phyloP scores from a whole-genome alignment of 2,329 filamentous ascomycete genomes.

The Tolypocladium ophioglossoides region DNA sequence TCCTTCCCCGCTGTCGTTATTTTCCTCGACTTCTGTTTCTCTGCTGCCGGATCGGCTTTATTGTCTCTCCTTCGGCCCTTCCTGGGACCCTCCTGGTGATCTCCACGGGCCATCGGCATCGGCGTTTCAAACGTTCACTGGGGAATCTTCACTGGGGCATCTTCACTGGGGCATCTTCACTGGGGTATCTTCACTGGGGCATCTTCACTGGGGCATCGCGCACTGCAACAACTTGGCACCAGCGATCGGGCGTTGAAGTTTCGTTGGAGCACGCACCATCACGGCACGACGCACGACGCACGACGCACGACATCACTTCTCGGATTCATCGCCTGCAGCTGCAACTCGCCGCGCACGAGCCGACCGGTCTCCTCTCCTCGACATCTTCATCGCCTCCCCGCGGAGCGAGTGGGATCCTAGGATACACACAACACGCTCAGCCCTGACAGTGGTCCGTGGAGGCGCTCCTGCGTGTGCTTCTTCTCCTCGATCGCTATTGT shows the following conservation, averaged over 20 bases:
- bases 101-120: background rate
- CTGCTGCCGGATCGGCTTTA: background rate
- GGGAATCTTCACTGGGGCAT: background rate
- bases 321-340: background rate
- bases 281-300: no score
- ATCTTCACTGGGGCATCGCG: background rate
- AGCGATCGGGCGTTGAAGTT: background rate
- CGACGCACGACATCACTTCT: no score
- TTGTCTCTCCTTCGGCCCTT: background rate
- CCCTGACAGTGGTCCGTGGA: background rate
- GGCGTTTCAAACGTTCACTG: background rate
- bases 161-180: background rate
- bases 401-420: background rate
- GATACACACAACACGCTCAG: background rate
- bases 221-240: background rate
- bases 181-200: no score
- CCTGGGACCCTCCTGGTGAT: background rate
- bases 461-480: background rate
- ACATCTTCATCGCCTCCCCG: background rate
- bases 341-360: background rate
- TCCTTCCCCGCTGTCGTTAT: background rate
- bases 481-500: background rate
- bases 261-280: background rate
- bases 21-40: background rate
- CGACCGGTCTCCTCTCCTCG: background rate